Base-by-base conservation (phyloP, 306 rosid species). In the Cucurbita pepo region DNA sequence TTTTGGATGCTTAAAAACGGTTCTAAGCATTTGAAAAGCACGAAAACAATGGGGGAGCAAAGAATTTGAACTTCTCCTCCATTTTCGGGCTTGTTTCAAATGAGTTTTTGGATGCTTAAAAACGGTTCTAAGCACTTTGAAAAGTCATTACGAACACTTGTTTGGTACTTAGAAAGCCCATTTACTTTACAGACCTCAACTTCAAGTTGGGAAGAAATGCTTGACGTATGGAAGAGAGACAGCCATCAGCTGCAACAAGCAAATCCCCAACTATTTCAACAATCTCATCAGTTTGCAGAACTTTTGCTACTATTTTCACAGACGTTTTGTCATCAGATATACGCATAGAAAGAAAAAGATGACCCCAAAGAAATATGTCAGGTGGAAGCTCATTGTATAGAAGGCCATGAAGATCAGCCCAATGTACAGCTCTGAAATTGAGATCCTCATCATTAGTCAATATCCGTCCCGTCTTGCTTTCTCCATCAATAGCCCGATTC, bases 201-300 rank as follows among this genome's bases (percentile, higher is more conserved):
- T 88, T 84, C 57, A 80, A 78, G 74, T 85, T 73, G 25, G 97
- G 89, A 52, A 90, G 80, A 77, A 87, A 86, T 62, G 58, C 81
- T 50, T 72, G 82, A 63, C 88, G 96, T 41, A 88, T 77, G 8
- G 88, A 82, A 72, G 98, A 90, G 78, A 93, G 93, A 62, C 88
- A 85, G 6, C 98, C 97, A 82, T 90, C 98, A 0, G 97, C 96
- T 5, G 90, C 98, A 82, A 93, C 87, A 64, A 88, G 91, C 82
- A 90, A 85, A 87, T 93, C 81, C 34, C 84, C 90, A 1, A 36
- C 71, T n/a, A 93, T 78, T 69, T 88, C 90, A 14, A 86, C 10
- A 61, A 75, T 63, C 73, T 87, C 81, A 11, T 87, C 89, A 8
- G 88, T 85, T 72, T 82, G 77, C 6, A 83, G 67, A 71, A 79